Evolutionary conservation across 2,329 filamentous ascomycete genomes (phyloP), one percentile per base, ranked within the genome.

Genomic region (Tolypocladium paradoxum): DNA sequence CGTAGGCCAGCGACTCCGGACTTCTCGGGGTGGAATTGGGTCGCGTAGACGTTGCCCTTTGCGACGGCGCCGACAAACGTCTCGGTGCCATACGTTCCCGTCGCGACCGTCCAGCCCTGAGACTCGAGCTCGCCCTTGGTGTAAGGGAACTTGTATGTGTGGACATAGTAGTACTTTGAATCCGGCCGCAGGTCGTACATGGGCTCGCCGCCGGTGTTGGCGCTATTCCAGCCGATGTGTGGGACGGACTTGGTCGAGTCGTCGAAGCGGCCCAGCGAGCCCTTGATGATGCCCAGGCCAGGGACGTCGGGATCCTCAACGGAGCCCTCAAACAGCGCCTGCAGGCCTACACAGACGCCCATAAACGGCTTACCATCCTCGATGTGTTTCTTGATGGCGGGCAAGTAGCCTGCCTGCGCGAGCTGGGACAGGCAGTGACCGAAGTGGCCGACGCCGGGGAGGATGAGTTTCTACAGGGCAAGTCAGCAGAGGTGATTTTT

Each of bases 91-190:
- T 99, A 99, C 18, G 81, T 84, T 20, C 85, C 91, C 3, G 88
- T 95, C 1, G 93, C 93, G n/a, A 97, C 87, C 9, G 83, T 82
- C 92, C 93, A 99, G 29, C 92, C 93, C 35, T 87, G 79, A 53
- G 76, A 76, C 70, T 96, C 90, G 14, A 96, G 76, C 58, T 85
- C 77, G 36, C 87, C 88, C 47, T 79, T 71, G 51, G 73, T 72
- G 68, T 96, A 96, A 3, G 85, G 85, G 29, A 83, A 85, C 54
- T 90, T 91, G 72, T 93, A 99, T 2, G 90, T 91, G 76, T 99
- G 93, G 53, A 99, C 92, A 66, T 99, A 99, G 74, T 99, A 99
- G 76, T 99, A 99, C 70, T 97, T 99, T 65, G 88, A 95, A 51
- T 79, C 78, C 0, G 88, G 84, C 31, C 81, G 76, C 52, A 99